Conservation (phyloP, 1,284 basidiomycete species). For the Marasmius oreades region DNA sequence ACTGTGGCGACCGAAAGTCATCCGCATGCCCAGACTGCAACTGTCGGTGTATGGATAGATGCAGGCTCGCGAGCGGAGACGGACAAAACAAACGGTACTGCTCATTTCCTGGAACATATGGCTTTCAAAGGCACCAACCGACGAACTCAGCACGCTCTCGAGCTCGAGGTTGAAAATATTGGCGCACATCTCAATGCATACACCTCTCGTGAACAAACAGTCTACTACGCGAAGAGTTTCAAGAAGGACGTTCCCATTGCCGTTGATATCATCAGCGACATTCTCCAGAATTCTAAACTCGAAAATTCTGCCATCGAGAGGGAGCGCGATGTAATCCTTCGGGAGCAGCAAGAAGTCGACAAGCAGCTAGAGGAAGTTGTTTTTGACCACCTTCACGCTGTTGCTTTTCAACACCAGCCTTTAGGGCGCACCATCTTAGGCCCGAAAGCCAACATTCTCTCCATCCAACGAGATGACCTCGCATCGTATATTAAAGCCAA, state of each 20-base stretch:
- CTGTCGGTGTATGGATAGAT: slow-evolving; percentile 99
- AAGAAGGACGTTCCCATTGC: slow-evolving; percentile 89
- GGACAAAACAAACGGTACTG: slow-evolving; percentile 90
- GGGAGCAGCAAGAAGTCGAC: slow-evolving; percentile 99
- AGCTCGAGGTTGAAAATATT: slow-evolving; percentile 97
- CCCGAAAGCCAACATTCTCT: slow-evolving; percentile 94
- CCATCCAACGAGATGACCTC: slow-evolving; percentile 92
- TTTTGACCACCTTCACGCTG: slow-evolving; percentile 96
- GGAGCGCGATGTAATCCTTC: slow-evolving; percentile 94
- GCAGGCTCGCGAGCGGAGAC: slow-evolving; percentile 97
- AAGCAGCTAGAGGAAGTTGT: slow-evolving; percentile 99
- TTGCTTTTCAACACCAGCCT: slow-evolving; percentile 95
- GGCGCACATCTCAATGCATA: slow-evolving; percentile 98
- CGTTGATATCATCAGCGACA: slow-evolving; percentile 98
- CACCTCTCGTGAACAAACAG: slow-evolving; percentile 98
- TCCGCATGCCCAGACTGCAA: slow-evolving; percentile 94
- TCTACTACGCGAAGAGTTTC: slow-evolving; percentile 99
- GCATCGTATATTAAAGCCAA: slow-evolving; percentile 93
- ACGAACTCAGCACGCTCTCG: slow-evolving; percentile 88
- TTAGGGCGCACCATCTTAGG: slow-evolving; percentile 98
- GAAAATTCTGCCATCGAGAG: slow-evolving; percentile 89
- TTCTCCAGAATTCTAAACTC: slow-evolving; percentile 96
- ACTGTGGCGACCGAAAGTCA: slow-evolving; percentile 93
- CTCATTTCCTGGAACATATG: slow-evolving; percentile 99
- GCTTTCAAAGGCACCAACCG: slow-evolving; percentile 93